Conservation (phyloP, 371 early-diverging fungal species). For the Lichtheimia hyalospora region DNA sequence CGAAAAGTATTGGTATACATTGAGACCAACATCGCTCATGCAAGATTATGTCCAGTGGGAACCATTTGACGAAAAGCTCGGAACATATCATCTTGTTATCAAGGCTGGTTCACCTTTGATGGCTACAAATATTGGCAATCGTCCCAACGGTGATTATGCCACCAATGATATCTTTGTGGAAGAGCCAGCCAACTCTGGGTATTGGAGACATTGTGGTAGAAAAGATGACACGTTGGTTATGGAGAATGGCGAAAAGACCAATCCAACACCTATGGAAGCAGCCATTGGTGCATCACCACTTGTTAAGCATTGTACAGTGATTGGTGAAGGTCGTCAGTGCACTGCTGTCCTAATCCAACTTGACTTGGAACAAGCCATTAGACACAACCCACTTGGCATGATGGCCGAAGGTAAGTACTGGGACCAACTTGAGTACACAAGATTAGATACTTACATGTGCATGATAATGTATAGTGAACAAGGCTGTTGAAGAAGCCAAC, state of each 20-base stretch:
- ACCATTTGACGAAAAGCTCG: conserved; percentile 2
- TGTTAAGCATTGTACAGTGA: conserved; percentile 20
- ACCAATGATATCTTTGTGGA: conserved; percentile 32
- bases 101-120: conserved; percentile 13
- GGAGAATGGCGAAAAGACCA: conserved; percentile 48
- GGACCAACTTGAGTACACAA: neutral
- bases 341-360: conserved; percentile 30
- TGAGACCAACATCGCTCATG: neutral
- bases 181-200: conserved; percentile 11
- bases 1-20: conserved; percentile 5
- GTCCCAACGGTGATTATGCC: conserved; percentile 29
- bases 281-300: conserved; percentile 18
- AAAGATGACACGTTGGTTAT: conserved; percentile 36
- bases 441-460: neutral
- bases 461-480: conserved; percentile 10
- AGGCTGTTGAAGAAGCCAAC: conserved; percentile 33
- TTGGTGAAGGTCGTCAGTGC: conserved; percentile 29
- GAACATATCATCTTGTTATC: conserved; percentile 14
- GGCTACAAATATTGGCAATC: conserved; percentile 17
- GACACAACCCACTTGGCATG: conserved; percentile 22
- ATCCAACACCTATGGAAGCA: conserved; percentile 39
- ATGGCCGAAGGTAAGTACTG: conserved; percentile 11
- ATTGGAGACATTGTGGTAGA: conserved; percentile 25
- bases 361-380: conserved; percentile 14
- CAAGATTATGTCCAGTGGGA: conserved; percentile 7